These are phyloP conservation scores for Phaffia rhodozyma DNA, from an alignment of 1,284 basidiomycete genomes.

Conservation along the genomic window DNA sequence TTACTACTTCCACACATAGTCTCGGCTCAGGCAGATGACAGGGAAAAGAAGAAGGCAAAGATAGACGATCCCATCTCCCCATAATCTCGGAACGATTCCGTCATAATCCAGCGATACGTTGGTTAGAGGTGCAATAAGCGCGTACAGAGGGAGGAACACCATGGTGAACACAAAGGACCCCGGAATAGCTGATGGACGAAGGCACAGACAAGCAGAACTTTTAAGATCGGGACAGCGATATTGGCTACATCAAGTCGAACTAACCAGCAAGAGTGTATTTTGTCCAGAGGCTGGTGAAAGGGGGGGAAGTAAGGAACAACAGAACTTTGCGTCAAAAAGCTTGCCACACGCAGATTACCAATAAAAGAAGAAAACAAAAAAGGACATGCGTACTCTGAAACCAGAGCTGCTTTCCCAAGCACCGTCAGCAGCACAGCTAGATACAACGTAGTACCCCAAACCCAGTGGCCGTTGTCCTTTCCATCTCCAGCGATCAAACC, in stretches of 20 bases:
- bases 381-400: conserved; percentile 63
- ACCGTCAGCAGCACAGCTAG: conserved; percentile 87
- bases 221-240: background rate
- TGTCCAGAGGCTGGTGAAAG: conserved; percentile 71
- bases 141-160: conserved; percentile 83
- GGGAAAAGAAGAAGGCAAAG: conserved; percentile 82
- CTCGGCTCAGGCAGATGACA: conserved; percentile 71
- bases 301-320: background rate
- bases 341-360: background rate
- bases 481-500: conserved; percentile 72
- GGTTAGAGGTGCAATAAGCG: conserved; percentile 64
- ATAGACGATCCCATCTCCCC: conserved; percentile 79
- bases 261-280: conserved; percentile 88
- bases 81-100: conserved; percentile 75
- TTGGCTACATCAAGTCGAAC: conserved; percentile 17
- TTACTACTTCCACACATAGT: conserved; percentile 92
- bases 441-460: conserved; percentile 94
- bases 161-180: conserved; percentile 94
- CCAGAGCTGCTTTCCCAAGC: conserved; percentile 89
- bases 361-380: background rate
- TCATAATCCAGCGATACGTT: conserved; percentile 85
- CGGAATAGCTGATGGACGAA: conserved; percentile 57
- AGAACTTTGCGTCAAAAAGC: background rate
- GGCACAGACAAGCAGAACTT: conserved; percentile 3
- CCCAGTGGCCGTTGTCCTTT: conserved; percentile 83